Base-by-base conservation (phyloP, 1,284 basidiomycete genomes). In the Sutorius eximius region DNA sequence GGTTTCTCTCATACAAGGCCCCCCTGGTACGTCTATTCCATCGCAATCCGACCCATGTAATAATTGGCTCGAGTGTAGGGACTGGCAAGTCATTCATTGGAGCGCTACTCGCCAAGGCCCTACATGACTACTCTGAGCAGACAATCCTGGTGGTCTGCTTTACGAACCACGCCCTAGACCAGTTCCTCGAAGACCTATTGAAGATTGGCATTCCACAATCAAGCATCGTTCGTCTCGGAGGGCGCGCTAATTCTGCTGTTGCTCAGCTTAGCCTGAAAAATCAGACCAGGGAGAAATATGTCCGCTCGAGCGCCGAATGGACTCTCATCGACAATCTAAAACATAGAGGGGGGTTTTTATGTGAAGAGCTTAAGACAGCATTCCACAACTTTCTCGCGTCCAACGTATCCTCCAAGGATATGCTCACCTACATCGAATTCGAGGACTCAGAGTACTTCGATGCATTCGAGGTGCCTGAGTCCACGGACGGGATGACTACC, bases 71-170 rank as follows among this genome's bases (percentile, higher is more conserved):
- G 32, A 8, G 52, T 43, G 20, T 44, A 86, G 85, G 85, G 0
- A 87, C 85, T 0, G 86, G 85, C 2, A 87, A 87, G 55, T 85
- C 83, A 0, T 86, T 86, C 59, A 82, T 87, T 33, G 85, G 85
- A 1, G 81, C 82, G 0, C 67, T 87, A 0, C 68, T 86, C 0
- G 82, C 81, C 0, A 86, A 86, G 59, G 66, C 74, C 5, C 62
- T 86, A 4, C 76, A 85, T 47, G 75, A 82, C 37, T 69, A 67
- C 49, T 77, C 78, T 0, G 20, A 61, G 0, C 69, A 76, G 51
- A 80, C 61, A 3, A 82, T 87, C 16, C 75, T 86, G 9, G 82
- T 87, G 5, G 80, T 84, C 20, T 86, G 84, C 60, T 87, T 79
- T 55, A 87, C 85, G 1, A 87, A 87, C 54, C 85, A 87, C 56